Base-by-base conservation (phyloP, 805 yeast genomes). In the Schwanniomyces polymorphus region DNA sequence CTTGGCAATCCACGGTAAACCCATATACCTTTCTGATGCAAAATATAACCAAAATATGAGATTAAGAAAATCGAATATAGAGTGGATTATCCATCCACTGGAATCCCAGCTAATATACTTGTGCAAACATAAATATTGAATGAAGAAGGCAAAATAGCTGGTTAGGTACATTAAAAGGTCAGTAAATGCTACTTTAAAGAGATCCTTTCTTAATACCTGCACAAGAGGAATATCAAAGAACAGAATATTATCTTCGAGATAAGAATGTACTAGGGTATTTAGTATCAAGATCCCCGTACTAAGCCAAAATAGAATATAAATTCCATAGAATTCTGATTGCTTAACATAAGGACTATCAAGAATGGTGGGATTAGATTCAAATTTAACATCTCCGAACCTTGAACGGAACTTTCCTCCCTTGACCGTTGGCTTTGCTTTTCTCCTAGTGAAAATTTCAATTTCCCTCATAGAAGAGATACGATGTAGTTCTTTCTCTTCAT, bases 1-100 rank as follows among this genome's bases (percentile, higher is more conserved):
- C 59, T 84, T 84, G 1, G 90, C 96, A 42, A 91, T 87, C 99
- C 99, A 94, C 10, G 95, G 90, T 57, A 79, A 87, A 35, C 76
- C 70, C 61, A 71, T 64, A 41, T 61, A 61, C 5, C 48, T 41
- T 26, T 60, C 60, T 38, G 84, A 81, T 4, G 94, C 81, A 58
- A 81, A 73, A 52, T 72, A 65, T 38, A 84, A 60, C 70, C 81
- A 87, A 46, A 78, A 75, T 8, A 66, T 45, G 9, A 89, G 60
- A 57, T 78, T 86, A 0, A 53, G 47, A 5, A 82, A 43, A 59
- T 91, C 95, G 41, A 79, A 76, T 1, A 64, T 39, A 7, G 80
- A 70, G 56, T 86, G 87, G 2, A 88, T 40, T 3, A 70, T 55
- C 82, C 87, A 80, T 3, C 97, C 99, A 1, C 70, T 48, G 7